Base-by-base conservation (phyloP, 352 stramenopile genomes). In the Globisporangium takayamanum region DNA sequence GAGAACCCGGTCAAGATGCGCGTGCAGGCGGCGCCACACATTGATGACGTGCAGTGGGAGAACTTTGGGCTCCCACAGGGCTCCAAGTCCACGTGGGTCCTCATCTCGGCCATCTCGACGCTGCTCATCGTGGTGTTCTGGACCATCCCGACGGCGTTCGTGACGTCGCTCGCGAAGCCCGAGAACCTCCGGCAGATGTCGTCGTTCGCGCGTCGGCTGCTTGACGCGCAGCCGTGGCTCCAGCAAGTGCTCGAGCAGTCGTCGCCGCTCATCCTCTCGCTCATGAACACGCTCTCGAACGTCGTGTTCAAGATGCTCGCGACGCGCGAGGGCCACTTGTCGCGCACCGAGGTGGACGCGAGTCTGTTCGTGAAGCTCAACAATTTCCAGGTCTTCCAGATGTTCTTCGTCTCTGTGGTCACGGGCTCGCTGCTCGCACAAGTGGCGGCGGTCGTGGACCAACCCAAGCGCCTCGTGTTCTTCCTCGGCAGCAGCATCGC, bases 401-500 rank as follows among this genome's bases (percentile, higher is more conserved):
- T 88, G 72, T 92, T 92, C 48, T 92, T 92, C 56, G 80, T 92
- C 33, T 82, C 82, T 30, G 75, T 74, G 20, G 68, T 92, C 10
- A 78, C 76, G 5, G 82, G 82, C 3, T 88, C 82, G 15, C 69
- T 88, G 45, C 73, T 89, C 47, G 71, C 66, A 36, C 69, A 84
- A 50, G 70, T 89, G 25, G 73, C 80, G 50, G 50, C 73, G 14
- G 67, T 92, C 44, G 66, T 87, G 46, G 75, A 92, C 52, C 77
- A 89, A 47, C 76, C 81, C 6, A 57, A 53, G 49, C 74, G 68
- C 16, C 68, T 88, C 55, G 71, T 92, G 42, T 84, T 78, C 67
- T 83, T 92, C 39, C 62, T 92, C 20, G 80, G 82, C 28, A 81
- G 74, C 60, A 86, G 66, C 18, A 87, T 92, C 28, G 75, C 82